Evolutionary conservation across 371 early-diverging fungal species (phyloP).

Genomic region (Syncephalis plumigaleata): DNA sequence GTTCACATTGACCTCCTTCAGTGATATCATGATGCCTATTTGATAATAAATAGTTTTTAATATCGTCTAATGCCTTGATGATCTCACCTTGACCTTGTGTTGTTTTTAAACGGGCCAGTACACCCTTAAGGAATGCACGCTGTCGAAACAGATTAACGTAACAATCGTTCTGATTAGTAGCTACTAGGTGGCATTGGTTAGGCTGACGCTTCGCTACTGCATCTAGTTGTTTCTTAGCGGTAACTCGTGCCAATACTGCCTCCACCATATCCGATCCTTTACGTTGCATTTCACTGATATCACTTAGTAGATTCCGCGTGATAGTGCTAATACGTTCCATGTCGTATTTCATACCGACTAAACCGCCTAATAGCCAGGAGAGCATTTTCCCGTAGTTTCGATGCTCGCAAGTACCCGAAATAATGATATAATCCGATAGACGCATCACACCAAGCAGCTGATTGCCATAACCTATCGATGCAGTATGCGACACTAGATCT

Average conservation of each 20-base stretch:
- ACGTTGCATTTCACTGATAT: slow-evolving; percentile 34
- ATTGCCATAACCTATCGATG: slow-evolving; percentile 38
- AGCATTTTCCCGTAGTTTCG: slow-evolving; percentile 17
- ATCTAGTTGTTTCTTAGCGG: slow-evolving; percentile 9
- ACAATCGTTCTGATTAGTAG: slow-evolving; percentile 14
- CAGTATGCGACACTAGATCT: slow-evolving; percentile 29
- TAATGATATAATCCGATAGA: slow-evolving; percentile 31
- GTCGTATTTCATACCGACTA: slow-evolving; percentile 36
- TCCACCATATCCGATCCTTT: slow-evolving; percentile 30
- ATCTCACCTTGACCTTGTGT: slow-evolving; percentile 8
- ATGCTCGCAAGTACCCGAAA: slow-evolving; percentile 20
- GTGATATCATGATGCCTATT: too few species aligned
- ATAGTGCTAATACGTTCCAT: slow-evolving; percentile 34
- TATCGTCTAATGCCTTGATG: slow-evolving; percentile 8
- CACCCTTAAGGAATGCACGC: slow-evolving; percentile 27
- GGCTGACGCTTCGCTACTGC: too few species aligned
- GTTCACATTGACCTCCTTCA: slow-evolving; percentile 14
- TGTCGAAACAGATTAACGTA: slow-evolving; percentile 33
- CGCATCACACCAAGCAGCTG: slow-evolving; percentile 28
- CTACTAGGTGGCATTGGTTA: too few species aligned
- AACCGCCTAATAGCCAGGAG: slow-evolving; percentile 22
- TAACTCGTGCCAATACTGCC: slow-evolving; percentile 23
- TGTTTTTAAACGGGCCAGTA: slow-evolving; percentile 16
- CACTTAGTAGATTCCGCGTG: slow-evolving; percentile 39
- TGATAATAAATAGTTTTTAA: slow-evolving; percentile 14